Base-by-base conservation (phyloP, 768 basidiomycete species). In the Favolaschia claudopus region DNA sequence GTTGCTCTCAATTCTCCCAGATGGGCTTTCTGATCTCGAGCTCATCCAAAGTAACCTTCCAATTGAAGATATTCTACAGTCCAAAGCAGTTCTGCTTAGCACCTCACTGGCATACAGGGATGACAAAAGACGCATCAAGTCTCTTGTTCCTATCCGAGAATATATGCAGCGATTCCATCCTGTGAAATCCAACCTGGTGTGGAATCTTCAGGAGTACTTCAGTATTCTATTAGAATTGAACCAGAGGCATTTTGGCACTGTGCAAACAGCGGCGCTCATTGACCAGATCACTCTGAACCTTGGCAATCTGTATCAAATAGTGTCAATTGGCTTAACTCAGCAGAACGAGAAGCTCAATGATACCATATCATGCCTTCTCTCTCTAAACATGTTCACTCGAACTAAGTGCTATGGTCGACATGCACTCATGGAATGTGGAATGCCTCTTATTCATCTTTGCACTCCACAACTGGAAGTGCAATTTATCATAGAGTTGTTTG, bases 1-100 rank as follows among this genome's bases (percentile, higher is more conserved):
- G 6, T 45, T 58, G 4, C 20, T 58, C 1, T 49, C 55, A 7
- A 24, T 56, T 8, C 48, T 58, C 9, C 56, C 56, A 0, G 56
- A 58, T 24, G 56, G 56, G 5, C 34, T 58, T 8, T 40, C 56
- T 0, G 42, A 58, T 29, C 2, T 22, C 1, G 56, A 50, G 7
- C 48, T 51, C 14, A 1, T 10, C 3, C 48, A 51, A 10, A 44
- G 48, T 25, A 29, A 37, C 19, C 40, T 58, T 22, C 48, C 47
- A 0, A 27, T 56, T 9, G 22, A 42, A 6, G 34, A 50, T 28
- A 28, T 55, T 7, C 43, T 37, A 12, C 5, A 19, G 15, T 45
- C 42, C 25, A 55, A 17, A 32, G 29, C 24, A 19, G 33, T 32
- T 10, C 28, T 55, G 43, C 40, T 55, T 28, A n/a, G 52, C 33